Percentiles rank a stretch among this genome's conserved stretches.
Evolutionary conservation across 108 stramenopile species (phyloP).

Genomic region (Cyclotella choctawhatcheeana): DNA sequence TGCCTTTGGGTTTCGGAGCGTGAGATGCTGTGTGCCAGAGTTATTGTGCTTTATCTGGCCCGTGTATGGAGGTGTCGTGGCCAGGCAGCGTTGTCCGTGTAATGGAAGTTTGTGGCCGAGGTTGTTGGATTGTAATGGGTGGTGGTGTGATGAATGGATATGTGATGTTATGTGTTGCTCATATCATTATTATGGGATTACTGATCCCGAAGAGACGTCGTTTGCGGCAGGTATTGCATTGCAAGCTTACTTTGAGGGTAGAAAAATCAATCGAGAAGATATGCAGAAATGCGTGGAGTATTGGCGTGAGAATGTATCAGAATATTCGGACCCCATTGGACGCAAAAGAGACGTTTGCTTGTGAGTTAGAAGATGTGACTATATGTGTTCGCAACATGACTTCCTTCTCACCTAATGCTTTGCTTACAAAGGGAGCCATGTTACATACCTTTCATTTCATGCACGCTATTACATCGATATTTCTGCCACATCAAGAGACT

Average conservation of each 20-base stretch:
- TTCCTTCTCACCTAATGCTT: neutral
- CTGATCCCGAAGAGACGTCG: slow-evolving; percentile 54
- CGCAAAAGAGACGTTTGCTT: slow-evolving; percentile 55
- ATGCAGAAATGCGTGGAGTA: slow-evolving; percentile 59
- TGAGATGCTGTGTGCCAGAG: slow-evolving; percentile 22
- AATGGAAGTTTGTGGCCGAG: slow-evolving; percentile 61
- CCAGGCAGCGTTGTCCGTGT: slow-evolving; percentile 61
- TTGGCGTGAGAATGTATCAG: slow-evolving; percentile 55
- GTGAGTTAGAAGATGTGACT: slow-evolving; percentile 9
- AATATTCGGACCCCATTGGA: slow-evolving; percentile 42
- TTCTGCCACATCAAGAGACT: slow-evolving; percentile 29
- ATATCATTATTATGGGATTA: slow-evolving; percentile 50
- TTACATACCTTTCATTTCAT: slow-evolving; percentile 29
- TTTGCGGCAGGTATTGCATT: slow-evolving; percentile 54
- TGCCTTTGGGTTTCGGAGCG: slow-evolving; percentile 58
- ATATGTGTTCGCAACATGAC: neutral
- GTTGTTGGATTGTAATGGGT: slow-evolving; percentile 55
- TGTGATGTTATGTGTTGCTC: slow-evolving; percentile 51
- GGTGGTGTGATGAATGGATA: slow-evolving; percentile 68
- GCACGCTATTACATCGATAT: slow-evolving; percentile 17
- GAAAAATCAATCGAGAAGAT: slow-evolving; percentile 46
- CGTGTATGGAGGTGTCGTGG: slow-evolving; percentile 55
- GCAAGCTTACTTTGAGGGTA: slow-evolving; percentile 66
- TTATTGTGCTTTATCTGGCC: slow-evolving; percentile 50
- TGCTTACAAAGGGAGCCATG: slow-evolving; percentile 41